Evolutionary conservation across 2,329 filamentous ascomycete genomes (phyloP).

Genomic region (Beauveria australis): DNA sequence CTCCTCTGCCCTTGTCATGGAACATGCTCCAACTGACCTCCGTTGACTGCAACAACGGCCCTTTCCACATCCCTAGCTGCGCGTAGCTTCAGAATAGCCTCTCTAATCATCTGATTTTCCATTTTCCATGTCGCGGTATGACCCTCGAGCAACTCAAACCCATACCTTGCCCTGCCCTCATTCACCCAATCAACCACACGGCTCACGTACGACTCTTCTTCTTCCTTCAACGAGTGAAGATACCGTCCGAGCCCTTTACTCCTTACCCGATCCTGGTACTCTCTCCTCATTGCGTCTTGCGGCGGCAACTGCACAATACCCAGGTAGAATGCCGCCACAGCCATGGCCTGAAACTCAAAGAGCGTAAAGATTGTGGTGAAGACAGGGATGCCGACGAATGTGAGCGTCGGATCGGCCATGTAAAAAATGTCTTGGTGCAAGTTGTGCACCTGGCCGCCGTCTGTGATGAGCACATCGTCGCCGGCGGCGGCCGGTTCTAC

Average conservation of each 20-base stretch:
- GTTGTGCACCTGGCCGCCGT: constrained; percentile 57
- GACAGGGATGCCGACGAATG: constrained; percentile 57
- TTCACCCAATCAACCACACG: not conserved
- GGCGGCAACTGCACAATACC: constrained; percentile 21
- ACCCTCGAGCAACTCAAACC: not conserved
- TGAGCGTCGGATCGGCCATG: constrained; percentile 55
- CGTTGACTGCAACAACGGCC: not conserved
- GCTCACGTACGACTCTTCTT: not conserved
- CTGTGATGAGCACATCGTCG: constrained; percentile 49
- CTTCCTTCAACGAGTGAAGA: not conserved
- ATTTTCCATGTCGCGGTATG: not conserved
- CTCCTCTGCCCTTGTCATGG: too few species aligned
- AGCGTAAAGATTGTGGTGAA: constrained; percentile 60
- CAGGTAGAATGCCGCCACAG: constrained; percentile 47
- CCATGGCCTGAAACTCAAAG: constrained; percentile 62
- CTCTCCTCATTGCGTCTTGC: not conserved
- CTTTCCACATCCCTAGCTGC: not conserved
- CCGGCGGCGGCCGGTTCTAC: constrained; percentile 36
- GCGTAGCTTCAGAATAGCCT: not conserved
- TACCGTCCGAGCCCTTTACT: not conserved
- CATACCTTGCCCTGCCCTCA: not conserved
- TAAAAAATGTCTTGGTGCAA: constrained; percentile 66
- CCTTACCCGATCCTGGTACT: not conserved
- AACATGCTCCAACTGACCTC: not conserved
- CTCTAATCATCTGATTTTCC: not conserved